Percentiles rank a stretch among this genome's conserved stretches.
phyloP scores from a whole-genome alignment of 2,329 filamentous ascomycete species.

The Daldinia eschscholtzii region DNA sequence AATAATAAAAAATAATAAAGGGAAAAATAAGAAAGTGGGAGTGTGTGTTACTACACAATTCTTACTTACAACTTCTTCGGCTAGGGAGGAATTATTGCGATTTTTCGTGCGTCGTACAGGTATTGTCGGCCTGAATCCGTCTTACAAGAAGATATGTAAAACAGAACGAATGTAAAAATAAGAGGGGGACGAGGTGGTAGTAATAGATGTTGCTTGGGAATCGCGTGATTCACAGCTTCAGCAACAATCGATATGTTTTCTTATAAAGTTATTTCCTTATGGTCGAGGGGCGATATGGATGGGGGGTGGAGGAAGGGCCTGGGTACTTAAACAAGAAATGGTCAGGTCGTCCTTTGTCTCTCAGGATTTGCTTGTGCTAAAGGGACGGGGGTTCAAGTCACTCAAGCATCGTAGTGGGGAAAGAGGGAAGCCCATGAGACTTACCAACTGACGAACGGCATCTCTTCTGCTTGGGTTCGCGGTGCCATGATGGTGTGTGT shows the following conservation, averaged over 20 bases:
- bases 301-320: slow-evolving; percentile 48
- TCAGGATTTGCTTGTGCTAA: slow-evolving; percentile 41
- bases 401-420: slow-evolving; percentile 45
- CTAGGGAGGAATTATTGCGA: slow-evolving; percentile 28
- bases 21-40: slow-evolving; percentile 31
- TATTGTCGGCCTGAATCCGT: slow-evolving; percentile 43
- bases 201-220: slow-evolving; percentile 42
- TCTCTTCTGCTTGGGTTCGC: slow-evolving; percentile 40
- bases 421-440: slow-evolving; percentile 46
- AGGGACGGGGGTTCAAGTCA: slow-evolving; percentile 44
- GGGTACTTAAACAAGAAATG: slow-evolving; percentile 49
- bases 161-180: slow-evolving; percentile 43
- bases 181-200: slow-evolving; percentile 37
- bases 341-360: slow-evolving; percentile 34
- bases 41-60: slow-evolving; percentile 39
- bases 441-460: slow-evolving; percentile 48
- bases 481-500: slow-evolving; percentile 39
- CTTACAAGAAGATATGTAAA: slow-evolving; percentile 44
- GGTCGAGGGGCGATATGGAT: slow-evolving; percentile 46
- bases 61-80: slow-evolving; percentile 38
- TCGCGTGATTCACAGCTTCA: slow-evolving; percentile 48
- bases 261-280: slow-evolving; percentile 48
- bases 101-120: slow-evolving; percentile 37
- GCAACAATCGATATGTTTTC: slow-evolving; percentile 47
- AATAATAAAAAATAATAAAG: slow-evolving; percentile 15